A percentile compares a stretch with the other conserved stretches of the same genome.
phyloP scores from a whole-genome alignment of 257 asterid species.

The Jacaranda mimosifolia region DNA sequence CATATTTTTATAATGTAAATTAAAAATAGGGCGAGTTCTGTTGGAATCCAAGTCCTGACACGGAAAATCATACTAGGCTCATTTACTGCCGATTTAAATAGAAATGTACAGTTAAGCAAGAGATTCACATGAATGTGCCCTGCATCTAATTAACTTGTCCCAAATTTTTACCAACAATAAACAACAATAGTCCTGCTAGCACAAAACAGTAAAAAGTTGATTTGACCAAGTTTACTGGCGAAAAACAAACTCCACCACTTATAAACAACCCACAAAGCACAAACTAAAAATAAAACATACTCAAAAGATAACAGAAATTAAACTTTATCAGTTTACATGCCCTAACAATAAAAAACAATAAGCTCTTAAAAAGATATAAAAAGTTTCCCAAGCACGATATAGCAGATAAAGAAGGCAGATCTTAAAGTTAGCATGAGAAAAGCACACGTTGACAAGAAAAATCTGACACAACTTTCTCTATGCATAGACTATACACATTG shows the following conservation, averaged over 20 bases:
- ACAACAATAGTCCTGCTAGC: constrained; percentile 25
- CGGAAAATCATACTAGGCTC: neutral
- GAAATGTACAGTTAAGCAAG: neutral
- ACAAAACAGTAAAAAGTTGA: constrained; percentile 5
- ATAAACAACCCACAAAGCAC: neutral
- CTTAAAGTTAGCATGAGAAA: neutral
- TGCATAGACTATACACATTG: constrained; percentile 3
- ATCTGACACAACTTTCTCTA: constrained; percentile 17
- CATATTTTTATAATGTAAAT: neutral
- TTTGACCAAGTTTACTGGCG: constrained; percentile 9
- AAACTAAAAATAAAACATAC: neutral
- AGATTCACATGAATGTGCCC: neutral
- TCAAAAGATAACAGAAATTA: neutral
- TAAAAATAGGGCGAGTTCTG: neutral
- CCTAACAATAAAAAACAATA: neutral
- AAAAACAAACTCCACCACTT: constrained; percentile 24
- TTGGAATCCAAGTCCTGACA: neutral
- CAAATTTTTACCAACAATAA: constrained; percentile 26
- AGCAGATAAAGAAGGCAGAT: neutral
- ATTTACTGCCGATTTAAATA: neutral
- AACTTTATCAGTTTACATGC: neutral
- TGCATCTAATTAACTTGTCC: neutral
- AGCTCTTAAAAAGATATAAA: constrained; percentile 20
- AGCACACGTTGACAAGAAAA: constrained; percentile 12
- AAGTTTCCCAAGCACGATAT: constrained; percentile 5